Base-by-base conservation (phyloP, 2,329 filamentous ascomycete genomes). In the Colletotrichum caudatum region DNA sequence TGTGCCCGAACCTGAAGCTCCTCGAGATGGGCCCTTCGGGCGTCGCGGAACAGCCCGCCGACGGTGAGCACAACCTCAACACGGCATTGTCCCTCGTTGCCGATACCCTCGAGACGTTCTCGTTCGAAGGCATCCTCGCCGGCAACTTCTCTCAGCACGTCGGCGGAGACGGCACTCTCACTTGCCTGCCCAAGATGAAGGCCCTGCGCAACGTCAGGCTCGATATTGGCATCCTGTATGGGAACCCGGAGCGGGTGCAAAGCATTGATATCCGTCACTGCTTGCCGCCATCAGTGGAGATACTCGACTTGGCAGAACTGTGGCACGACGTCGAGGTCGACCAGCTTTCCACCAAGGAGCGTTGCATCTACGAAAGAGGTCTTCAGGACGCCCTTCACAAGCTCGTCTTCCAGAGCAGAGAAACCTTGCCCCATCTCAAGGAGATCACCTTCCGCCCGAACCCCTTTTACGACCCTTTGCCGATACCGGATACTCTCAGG, bases 371-470 rank as follows among this genome's bases (percentile, higher is more conserved):
- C 66, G 77, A 79, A 2, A 57, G 76, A 5, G 66, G 75, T 11
- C 70, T 83, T 2, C 83, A 84, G 51, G 54, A 66, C 0, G 76
- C 75, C 1, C 66, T 84, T 48, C 50, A 74, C 1, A 76, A 79
- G 7, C 83, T 78, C 0, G 80, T 84, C 1, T 66, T 72, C 16
- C 61, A 57, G 18, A 72, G 66, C 26, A 65, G 61, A n/a, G 53
- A 62, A 3, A 2, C 29, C 2, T 23, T 72, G 7, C 70, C 70
- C 18, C 61, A 62, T 12, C n/a, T 72, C 35, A 72, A 62, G 37
- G 66, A 72, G 35, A 61, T 72, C 14, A 71, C 62, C 2, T 72
- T 72, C 57, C 70, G 70, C 3, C 70, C 70, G 0, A 72, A 72
- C 6, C 70, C 70, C 4, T 72, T 66, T 20, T 71, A 71, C 53